Percentiles rank a stretch among this genome's conserved stretches.
Evolutionary conservation across 1,284 basidiomycete genomes (phyloP).

Genomic region (Trichosporon faecale): DNA sequence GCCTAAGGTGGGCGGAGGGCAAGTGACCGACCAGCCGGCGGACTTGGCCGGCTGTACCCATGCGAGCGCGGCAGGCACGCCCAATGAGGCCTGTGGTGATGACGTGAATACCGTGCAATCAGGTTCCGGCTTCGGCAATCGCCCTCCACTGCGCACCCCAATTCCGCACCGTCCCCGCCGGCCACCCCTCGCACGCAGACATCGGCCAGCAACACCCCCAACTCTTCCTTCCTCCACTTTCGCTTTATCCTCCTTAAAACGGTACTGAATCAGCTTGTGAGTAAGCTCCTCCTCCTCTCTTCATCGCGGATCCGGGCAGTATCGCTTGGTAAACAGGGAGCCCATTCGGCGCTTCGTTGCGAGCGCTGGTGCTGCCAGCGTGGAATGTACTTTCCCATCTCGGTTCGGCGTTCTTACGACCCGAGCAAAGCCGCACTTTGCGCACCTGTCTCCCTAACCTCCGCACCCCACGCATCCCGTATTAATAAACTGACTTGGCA

Average conservation of each 20-base stretch:
- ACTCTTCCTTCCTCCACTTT: neutral
- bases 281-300: neutral
- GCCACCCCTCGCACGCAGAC: neutral
- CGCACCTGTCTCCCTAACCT: neutral
- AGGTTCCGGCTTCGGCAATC: constrained; percentile 6
- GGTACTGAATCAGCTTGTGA: neutral
- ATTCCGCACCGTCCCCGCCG: neutral
- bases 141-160: neutral
- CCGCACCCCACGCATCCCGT: neutral
- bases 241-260: neutral
- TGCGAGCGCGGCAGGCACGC: neutral
- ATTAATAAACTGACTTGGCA: constrained; percentile 4
- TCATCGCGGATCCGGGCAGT: too few species aligned
- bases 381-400: constrained; percentile 1
- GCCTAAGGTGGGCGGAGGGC: neutral
- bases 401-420: neutral
- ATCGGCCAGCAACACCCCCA: neutral
- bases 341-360: too few species aligned
- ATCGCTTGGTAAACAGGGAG: too few species aligned
- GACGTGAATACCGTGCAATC: constrained; percentile 1
- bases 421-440: neutral
- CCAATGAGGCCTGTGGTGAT: neutral
- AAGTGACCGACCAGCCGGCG: constrained; percentile 6
- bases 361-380: neutral
- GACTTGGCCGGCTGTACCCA: neutral